These are phyloP conservation scores for Misopates orontium DNA, from an alignment of 257 asterid species.

Conservation along the genomic window DNA sequence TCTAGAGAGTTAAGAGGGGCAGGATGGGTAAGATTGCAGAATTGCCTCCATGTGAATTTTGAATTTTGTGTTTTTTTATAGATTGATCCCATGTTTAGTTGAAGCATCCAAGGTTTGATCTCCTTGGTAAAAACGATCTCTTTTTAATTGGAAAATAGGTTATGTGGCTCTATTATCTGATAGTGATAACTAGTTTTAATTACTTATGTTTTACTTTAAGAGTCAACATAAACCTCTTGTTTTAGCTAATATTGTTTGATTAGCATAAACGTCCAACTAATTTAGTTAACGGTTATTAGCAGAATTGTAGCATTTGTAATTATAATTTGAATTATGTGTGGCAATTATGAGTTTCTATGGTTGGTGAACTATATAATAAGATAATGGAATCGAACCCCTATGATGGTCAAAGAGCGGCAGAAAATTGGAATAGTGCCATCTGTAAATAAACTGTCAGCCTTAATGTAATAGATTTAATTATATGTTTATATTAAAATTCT, in stretches of 20 bases:
- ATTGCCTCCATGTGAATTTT: constrained; percentile 18
- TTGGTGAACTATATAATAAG: constrained; percentile 25
- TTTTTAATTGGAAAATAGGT: constrained; percentile 15
- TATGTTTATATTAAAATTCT: background rate
- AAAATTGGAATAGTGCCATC: constrained; percentile 16
- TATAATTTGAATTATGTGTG: constrained; percentile 7
- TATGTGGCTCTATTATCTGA: background rate
- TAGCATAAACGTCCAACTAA: constrained; percentile 4
- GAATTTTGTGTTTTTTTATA: background rate
- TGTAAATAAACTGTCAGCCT: constrained; percentile 28
- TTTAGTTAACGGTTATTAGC: too few relatives aligned
- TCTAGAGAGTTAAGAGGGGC: constrained; percentile 26
- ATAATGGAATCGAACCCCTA: constrained; percentile 23
- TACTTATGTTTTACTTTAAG: too few relatives aligned
- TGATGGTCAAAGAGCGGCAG: constrained; percentile 22
- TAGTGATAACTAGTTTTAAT: background rate
- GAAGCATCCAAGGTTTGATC: constrained; percentile 22
- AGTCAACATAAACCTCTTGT: constrained; percentile 17
- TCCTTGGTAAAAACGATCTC: constrained; percentile 13
- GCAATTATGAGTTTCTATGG: background rate
- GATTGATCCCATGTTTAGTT: constrained; percentile 16
- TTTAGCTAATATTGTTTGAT: background rate
- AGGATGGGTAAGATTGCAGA: background rate
- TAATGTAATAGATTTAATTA: background rate
- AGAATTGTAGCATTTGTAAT: constrained; percentile 1